Evolutionary conservation across 495 filamentous ascomycete species (phyloP), one percentile per base, ranked within the genome.

Genomic region (Aspergillus panamensis): DNA sequence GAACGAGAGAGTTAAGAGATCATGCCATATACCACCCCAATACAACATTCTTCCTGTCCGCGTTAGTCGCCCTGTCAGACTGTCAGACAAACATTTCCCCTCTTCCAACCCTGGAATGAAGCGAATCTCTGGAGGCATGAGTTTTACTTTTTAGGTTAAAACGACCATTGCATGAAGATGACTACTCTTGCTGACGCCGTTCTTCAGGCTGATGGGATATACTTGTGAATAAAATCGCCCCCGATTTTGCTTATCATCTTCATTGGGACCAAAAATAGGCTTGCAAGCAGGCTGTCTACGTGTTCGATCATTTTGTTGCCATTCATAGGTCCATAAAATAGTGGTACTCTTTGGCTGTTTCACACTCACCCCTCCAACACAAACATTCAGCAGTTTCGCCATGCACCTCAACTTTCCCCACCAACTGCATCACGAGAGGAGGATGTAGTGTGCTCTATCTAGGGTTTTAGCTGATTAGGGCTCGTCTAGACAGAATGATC

Each of bases 401-500:
- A 55, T 43, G 33, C 59, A 53, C 25, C 21, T 54, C 54, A 14
- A 17, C 19, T 45, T 37, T 59, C 31, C 29, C 48, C 57, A 44
- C 53, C 40, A 32, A 25, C 53, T 10, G 43, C 16, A 51, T 44
- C 48, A 44, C 53, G 49, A 53, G 45, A 52, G 21, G 29, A 53
- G 19, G 37, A 7, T 42, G 16, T 14, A n/a, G 19, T 44, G 32
- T 21, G 32, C 55, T 31, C 40, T 3, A 30, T 44, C 48, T 31
- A 53, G 44, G 32, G 39, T 45, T 45, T 45, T 21, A 21, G 9
- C 19, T 45, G 42, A 9, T 57, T 57, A 44, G 37, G 43, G 20
- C 48, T 30, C 33, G 53, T 25, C 33, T 57, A 53, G 48, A 32
- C 25, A 51, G 55, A 58, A 35, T 55, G 60, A 63, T 61, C 64